Evolutionary conservation across 2,329 filamentous ascomycete species (phyloP), one percentile per base, ranked within the genome.

Genomic region (Ophiocordyceps sinensis): DNA sequence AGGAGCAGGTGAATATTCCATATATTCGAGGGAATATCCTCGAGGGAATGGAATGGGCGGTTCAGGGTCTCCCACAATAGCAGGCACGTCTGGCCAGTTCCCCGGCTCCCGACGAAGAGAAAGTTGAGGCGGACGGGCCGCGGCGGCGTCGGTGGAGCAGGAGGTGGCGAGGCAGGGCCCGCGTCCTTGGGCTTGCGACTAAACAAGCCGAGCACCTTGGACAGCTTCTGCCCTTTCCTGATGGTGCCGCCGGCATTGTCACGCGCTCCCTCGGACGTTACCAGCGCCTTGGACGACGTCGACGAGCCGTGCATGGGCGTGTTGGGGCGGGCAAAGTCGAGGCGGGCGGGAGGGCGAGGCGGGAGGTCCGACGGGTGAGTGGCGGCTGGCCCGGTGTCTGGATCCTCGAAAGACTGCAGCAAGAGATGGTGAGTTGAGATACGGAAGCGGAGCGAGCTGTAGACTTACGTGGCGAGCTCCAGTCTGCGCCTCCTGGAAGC

Each of bases 61-160:
- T 17, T 11, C 10, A 8, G 34, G 34, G 13, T 26, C 23, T 40
- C 57, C 41, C 36, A 63, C 61, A 61, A 63, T 15, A 64, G 48
- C 41, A 64, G 47, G 11, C 59, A 61, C 1, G 61, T 64, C 49
- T 64, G 61, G 2, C 61, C 61, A 2, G 51, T 49, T 0, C 38
- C 41, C 3, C 48, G 48, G 15, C 52, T 51, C 0, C 61, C 61
- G 1, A 64, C 57, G 43, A 62, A 63, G 43, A 64, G 43, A 42
- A 62, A 61, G 32, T 57, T 60, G 23, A 63, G 42, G 11, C 50
- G 48, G 10, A 58, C 39, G 5, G 53, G 56, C 29, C 48, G 47
- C 0, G 42, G 43, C n/a, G 45, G 32, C 9, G 36, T 17, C 8
- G 32, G 26, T 10, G 28, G 10, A 4, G 21, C 30, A n/a, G 26